Evolutionary conservation across 257 asterid genomes (phyloP), one percentile per base, ranked within the genome.

Genomic region (Fraxinus anomala): DNA sequence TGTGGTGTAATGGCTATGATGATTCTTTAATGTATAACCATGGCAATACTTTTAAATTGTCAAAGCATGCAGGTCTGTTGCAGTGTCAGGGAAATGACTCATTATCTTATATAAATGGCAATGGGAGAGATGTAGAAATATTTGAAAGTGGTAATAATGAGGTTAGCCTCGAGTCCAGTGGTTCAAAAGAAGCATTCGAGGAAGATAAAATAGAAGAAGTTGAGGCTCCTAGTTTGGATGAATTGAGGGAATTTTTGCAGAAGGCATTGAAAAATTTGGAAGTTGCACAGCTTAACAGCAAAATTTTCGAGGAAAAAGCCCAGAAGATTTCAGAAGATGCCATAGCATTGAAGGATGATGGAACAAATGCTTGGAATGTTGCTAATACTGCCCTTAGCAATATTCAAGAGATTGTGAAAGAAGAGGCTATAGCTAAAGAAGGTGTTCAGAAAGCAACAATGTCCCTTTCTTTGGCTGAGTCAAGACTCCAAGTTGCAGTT

Each of bases 71-170:
- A 49, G 84, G 80, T 39, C 79, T 63, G 79, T 68, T 85, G 40
- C 88, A 73, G 72, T 96, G 99, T 87, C 98, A 91, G 87, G 97
- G 92, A 77, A 93, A 89, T 86, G 98, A 96, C 70, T 91, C 97
- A 34, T 82, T 96, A 66, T 93, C 97, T 12, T 91, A 86, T 84
- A 66, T 92, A 74, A 86, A 88, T 81, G 93, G 89, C 82, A 89
- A 80, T 76, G 85, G 86, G 78, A 86, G 87, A 72, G 96, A 91
- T 71, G 82, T 83, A 26, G 93, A 88, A 72, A 66, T 70, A 79
- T 65, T 61, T 70, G 86, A 87, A 82, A 86, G 79, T 72, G 88
- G 69, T 68, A 80, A 68, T 68, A 83, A 68, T 54, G 90, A 73
- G 82, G 79, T 80, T 61, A 83, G 51, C 76, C 80, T 68, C n/a